These are phyloP conservation scores for Isabelozyma rhagii DNA, from an alignment of 805 yeast species.

Conservation along the genomic window DNA sequence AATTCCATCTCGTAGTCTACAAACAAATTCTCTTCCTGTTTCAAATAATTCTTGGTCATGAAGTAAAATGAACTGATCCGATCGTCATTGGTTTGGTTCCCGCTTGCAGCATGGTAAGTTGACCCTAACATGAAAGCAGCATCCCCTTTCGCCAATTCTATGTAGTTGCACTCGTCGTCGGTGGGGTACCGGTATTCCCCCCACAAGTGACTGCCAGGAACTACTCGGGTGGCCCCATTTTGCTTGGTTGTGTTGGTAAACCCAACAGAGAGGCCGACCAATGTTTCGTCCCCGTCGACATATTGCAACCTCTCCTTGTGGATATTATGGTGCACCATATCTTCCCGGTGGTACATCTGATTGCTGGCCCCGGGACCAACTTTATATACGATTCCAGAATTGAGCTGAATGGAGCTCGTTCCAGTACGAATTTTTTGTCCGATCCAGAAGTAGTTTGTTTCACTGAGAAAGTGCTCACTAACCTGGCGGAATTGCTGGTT, in stretches of 20 bases:
- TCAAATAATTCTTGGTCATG: conserved; percentile 21
- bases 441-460: conserved; percentile 14
- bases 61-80: conserved; percentile 21
- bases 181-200: conserved; percentile 18
- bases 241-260: conserved; percentile 19
- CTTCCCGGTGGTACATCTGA: conserved; percentile 25
- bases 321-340: conserved; percentile 21
- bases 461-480: conserved; percentile 13
- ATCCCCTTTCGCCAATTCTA: conserved; percentile 28
- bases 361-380: conserved; percentile 24
- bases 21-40: conserved; percentile 27
- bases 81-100: conserved; percentile 21
- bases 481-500: conserved; percentile 5
- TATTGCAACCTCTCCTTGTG: conserved; percentile 11
- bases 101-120: conserved; percentile 25
- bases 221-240: conserved; percentile 27
- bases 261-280: conserved; percentile 20
- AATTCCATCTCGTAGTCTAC: conserved; percentile 19
- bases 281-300: conserved; percentile 12
- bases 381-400: conserved; percentile 18
- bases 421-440: conserved; percentile 16
- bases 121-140: conserved; percentile 26
- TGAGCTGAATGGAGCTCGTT: conserved; percentile 15
- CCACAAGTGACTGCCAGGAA: conserved; percentile 29
- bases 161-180: conserved; percentile 15